A percentile compares a stretch with the other conserved stretches of the same genome.
Evolutionary conservation across 257 asterid species (phyloP).

Genomic region (Lavandula angustifolia): DNA sequence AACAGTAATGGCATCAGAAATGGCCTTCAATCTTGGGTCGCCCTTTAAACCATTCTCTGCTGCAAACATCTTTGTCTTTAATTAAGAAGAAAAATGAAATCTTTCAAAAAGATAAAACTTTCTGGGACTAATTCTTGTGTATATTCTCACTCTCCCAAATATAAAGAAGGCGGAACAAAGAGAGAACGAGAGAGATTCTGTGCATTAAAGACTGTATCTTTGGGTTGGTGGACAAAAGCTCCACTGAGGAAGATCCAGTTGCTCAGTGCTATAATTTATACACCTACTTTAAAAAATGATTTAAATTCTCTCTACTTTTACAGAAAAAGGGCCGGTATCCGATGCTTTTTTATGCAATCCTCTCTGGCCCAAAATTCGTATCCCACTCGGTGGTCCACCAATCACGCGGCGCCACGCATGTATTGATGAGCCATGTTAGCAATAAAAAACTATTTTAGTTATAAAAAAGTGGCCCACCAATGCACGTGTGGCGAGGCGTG

Average conservation of each 20-base stretch:
- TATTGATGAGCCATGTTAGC: too few species aligned
- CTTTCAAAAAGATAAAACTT: neutral
- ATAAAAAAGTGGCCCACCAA: too few species aligned
- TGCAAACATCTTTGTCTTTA: constrained; percentile 68
- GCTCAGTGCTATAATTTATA: constrained; percentile 44
- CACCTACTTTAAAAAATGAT: constrained; percentile 15
- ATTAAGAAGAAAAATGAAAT: neutral
- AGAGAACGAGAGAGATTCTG: neutral
- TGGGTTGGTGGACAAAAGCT: constrained; percentile 48
- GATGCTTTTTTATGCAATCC: constrained; percentile 45
- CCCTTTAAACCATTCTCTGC: constrained; percentile 89
- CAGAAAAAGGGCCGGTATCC: constrained; percentile 39
- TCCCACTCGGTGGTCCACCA: too few species aligned
- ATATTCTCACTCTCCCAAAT: neutral
- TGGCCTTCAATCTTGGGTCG: constrained; percentile 88
- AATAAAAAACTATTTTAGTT: too few species aligned
- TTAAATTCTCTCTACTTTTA: constrained; percentile 25
- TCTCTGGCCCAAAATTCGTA: too few species aligned
- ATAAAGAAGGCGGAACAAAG: constrained; percentile 7
- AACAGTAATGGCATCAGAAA: constrained; percentile 82
- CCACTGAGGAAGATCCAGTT: constrained; percentile 47
- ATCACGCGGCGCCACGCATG: too few species aligned
- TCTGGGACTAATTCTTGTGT: neutral
- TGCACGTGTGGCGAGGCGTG: too few species aligned
- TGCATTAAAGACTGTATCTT: constrained; percentile 35